Evolutionary conservation across 2,329 filamentous ascomycete genomes (phyloP).

Genomic region (Monilinia fructigena): DNA sequence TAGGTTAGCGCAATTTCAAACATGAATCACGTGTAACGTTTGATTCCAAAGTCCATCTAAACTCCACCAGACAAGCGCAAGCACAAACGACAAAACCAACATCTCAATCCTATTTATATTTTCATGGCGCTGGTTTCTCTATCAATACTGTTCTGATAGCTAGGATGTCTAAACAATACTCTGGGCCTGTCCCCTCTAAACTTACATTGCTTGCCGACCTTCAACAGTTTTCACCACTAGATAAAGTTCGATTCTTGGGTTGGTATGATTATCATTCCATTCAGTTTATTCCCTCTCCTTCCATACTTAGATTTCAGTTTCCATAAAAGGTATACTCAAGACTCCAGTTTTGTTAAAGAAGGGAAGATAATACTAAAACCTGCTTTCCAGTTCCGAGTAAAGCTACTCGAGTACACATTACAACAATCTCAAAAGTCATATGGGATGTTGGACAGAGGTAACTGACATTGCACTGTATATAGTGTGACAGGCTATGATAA

Average conservation of each 20-base stretch:
- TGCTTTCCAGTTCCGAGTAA: not conserved
- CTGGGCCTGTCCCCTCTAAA: conserved; percentile 36
- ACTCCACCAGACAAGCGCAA: not conserved
- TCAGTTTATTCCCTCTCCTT: not conserved
- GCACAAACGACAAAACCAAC: not conserved
- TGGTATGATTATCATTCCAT: conserved; percentile 60
- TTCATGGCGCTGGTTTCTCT: not conserved
- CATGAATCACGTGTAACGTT: not conserved
- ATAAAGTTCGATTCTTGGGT: conserved; percentile 90
- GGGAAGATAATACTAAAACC: too few species aligned
- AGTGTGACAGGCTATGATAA: conserved; percentile 61
- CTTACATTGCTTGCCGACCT: conserved; percentile 38
- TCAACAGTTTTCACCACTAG: conserved; percentile 36
- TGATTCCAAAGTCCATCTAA: conserved; percentile 7
- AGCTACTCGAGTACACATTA: not conserved
- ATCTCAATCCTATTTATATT: not conserved
- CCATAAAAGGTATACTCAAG: not conserved
- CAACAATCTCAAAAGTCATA: not conserved
- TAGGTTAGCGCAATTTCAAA: conserved; percentile 6
- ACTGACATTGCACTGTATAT: conserved; percentile 24
- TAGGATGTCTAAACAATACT: conserved; percentile 30
- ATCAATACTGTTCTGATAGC: not conserved
- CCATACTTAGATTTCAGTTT: not conserved
- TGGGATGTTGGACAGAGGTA: not conserved
- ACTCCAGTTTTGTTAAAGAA: not conserved